Evolutionary conservation across 2,329 filamentous ascomycete species (phyloP).

Genomic region (Aspergillus latus): DNA sequence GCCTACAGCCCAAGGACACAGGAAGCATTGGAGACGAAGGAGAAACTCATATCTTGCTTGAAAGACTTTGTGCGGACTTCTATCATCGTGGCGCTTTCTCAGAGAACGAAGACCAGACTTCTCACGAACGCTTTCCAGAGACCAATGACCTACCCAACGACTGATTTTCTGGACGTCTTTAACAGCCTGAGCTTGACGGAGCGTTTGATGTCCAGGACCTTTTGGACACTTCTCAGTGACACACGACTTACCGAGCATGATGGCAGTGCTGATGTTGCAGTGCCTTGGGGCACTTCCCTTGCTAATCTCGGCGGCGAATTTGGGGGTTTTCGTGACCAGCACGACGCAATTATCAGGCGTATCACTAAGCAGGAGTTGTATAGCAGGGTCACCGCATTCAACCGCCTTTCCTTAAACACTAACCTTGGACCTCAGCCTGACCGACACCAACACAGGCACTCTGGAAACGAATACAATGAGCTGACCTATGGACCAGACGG

Average conservation of each 20-base stretch:
- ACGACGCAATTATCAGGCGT: slow-evolving; percentile 11
- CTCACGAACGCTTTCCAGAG: not conserved
- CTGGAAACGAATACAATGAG: not conserved
- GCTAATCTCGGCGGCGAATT: slow-evolving; percentile 14
- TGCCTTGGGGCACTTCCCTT: slow-evolving; percentile 2
- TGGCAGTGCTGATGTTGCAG: not conserved
- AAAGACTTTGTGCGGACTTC: slow-evolving; percentile 34
- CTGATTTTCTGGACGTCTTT: slow-evolving; percentile 8
- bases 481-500: not conserved
- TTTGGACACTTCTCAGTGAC: slow-evolving; percentile 16
- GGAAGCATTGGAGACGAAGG: slow-evolving; percentile 18
- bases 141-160: slow-evolving; percentile 7
- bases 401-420: not conserved
- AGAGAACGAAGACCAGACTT: slow-evolving; percentile 4
- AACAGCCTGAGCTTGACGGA: slow-evolving; percentile 9
- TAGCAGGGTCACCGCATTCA: not conserved
- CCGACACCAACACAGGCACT: not conserved
- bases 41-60: slow-evolving; percentile 24
- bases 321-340: slow-evolving; percentile 11
- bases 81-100: slow-evolving; percentile 25
- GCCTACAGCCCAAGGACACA: slow-evolving; percentile 18
- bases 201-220: slow-evolving; percentile 18
- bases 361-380: not conserved
- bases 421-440: not conserved
- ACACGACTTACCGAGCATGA: not conserved